Evolutionary conservation across 306 rosid genomes (phyloP), one percentile per base, ranked within the genome.

Genomic region (Astragalus membranaceus): DNA sequence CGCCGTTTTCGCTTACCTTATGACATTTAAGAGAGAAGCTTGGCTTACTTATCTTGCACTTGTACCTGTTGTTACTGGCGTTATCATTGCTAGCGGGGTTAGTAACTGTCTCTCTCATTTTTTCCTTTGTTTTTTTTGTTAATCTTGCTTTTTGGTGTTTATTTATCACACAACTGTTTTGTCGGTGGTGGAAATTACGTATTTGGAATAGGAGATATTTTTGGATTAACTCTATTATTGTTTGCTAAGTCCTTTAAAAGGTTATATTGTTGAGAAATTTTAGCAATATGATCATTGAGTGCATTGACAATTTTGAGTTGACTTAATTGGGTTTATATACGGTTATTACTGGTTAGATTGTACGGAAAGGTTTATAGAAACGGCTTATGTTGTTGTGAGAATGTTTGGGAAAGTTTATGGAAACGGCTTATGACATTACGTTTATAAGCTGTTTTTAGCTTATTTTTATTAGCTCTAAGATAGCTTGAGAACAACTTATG

Each of bases 51-150:
- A 95, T 42, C 63, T 91, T 39, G 83, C 99, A 17, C 99, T 95
- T 61, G 1, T 95, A 57, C 99, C 99, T 33, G 99, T 95, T 57
- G 95, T 95, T 52, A 84, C 96, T 10, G 99, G 99, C 0, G 99
- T 95, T 80, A 55, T 95, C 75, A 89, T 95, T 78, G 99, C 97
- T 4, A 95, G 99, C 70, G 99, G 99, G 93, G 99, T 95, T 88
- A 57, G 10, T 60, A 6, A 32, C 14, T 10, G 6, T 0, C 2
- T 1, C 4, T n/a, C 4, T 12, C 7, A 10, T 0, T 3, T 30
- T 0, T 29, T 11, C 2, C 0, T 3, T 2, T 1, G 1, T 20
- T 20, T 20, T 20, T 41, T 14, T 26, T 36, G 11, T n/a, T 33
- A 3, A 5, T 16, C 37, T 29, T 54, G 14, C 8, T 9, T 44